phyloP scores from a whole-genome alignment of 2,329 filamentous ascomycete genomes.

The Aspergillus glaucus region DNA sequence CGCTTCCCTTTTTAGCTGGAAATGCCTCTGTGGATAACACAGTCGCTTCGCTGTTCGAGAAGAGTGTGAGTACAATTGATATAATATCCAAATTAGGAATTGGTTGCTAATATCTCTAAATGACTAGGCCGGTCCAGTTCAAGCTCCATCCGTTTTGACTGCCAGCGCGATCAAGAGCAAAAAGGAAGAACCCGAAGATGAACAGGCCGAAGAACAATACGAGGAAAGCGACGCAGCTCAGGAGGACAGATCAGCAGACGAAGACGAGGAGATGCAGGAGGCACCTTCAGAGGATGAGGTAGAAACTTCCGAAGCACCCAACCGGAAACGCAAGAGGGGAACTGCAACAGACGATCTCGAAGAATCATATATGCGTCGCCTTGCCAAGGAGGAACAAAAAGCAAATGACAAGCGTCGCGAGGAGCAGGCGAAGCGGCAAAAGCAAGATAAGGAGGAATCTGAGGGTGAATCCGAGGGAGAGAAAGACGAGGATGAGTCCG shows the following conservation, averaged over 20 bases:
- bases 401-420: slow-evolving; percentile 27
- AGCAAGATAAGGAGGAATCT: slow-evolving; percentile 44
- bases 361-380: slow-evolving; percentile 38
- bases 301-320: slow-evolving; percentile 13
- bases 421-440: slow-evolving; percentile 34
- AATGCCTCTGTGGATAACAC: slow-evolving; percentile 63
- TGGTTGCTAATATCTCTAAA: slow-evolving; percentile 5
- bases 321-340: slow-evolving; percentile 51
- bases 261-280: slow-evolving; percentile 39
- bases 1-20: slow-evolving; percentile 45
- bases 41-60: slow-evolving; percentile 63
- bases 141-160: slow-evolving; percentile 23
- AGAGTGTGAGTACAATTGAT: slow-evolving; percentile 55
- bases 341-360: slow-evolving; percentile 40
- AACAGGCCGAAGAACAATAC: slow-evolving; percentile 20
- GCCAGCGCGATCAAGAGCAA: slow-evolving; percentile 7
- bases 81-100: background rate
- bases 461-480: slow-evolving; percentile 18
- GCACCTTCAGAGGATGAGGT: slow-evolving; percentile 39
- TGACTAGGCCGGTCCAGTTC: slow-evolving; percentile 34
- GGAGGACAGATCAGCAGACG: slow-evolving; percentile 7
- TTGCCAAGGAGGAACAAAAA: slow-evolving; percentile 38
- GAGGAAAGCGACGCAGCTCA: slow-evolving; percentile 23
- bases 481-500: slow-evolving; percentile 25
- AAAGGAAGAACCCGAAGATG: slow-evolving; percentile 14